These are phyloP conservation scores for Kodamaea fungicola DNA, from an alignment of 1,139 yeast species.

Conservation along the genomic window DNA sequence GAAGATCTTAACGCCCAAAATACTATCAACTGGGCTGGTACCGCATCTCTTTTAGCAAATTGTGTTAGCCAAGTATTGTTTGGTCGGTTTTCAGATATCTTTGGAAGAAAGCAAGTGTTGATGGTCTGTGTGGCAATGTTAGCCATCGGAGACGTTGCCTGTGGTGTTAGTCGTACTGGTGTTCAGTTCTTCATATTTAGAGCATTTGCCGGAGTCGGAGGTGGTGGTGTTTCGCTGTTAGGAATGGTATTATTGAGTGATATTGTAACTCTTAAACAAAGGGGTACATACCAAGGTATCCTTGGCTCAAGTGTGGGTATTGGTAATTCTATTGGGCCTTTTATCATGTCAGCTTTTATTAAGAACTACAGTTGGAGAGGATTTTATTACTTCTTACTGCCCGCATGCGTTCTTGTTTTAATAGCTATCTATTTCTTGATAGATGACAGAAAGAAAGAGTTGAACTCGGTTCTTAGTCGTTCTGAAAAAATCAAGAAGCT, in stretches of 20 bases:
- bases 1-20: constrained; percentile 32
- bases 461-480: constrained; percentile 22
- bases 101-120: constrained; percentile 43
- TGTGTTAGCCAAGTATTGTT: constrained; percentile 41
- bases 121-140: constrained; percentile 31
- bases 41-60: constrained; percentile 45
- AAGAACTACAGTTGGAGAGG: constrained; percentile 46
- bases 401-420: constrained; percentile 32
- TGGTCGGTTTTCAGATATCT: constrained; percentile 42
- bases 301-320: constrained; percentile 50
- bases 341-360: constrained; percentile 52
- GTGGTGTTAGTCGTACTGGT: constrained; percentile 39
- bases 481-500: constrained; percentile 36
- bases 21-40: constrained; percentile 48
- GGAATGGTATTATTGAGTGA: constrained; percentile 45
- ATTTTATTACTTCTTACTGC: constrained; percentile 45
- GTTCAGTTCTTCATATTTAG: constrained; percentile 38
- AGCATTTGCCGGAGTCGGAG: constrained; percentile 44
- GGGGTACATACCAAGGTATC: constrained; percentile 46
- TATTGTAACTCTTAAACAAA: constrained; percentile 35
- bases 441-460: constrained; percentile 20
- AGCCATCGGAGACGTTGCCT: constrained; percentile 38
- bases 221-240: constrained; percentile 43
- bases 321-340: constrained; percentile 56
- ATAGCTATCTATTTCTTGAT: constrained; percentile 24